Evolutionary conservation across 108 stramenopile genomes (phyloP).

Genomic region (Nitzschia sp.): DNA sequence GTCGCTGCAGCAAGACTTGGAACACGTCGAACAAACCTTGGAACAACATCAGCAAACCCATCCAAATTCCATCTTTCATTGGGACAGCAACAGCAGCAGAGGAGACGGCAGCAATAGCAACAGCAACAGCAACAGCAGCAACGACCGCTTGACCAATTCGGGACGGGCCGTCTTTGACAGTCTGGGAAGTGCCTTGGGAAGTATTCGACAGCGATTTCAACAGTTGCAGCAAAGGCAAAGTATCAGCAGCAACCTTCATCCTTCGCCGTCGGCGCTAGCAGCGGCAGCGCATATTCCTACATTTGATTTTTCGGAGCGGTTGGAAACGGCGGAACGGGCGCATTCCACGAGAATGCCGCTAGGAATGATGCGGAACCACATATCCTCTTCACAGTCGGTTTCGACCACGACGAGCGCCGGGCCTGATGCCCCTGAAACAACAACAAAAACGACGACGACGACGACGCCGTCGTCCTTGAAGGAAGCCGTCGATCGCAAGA

Average conservation of each 20-base stretch:
- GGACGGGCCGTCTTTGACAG: slow-evolving; percentile 63
- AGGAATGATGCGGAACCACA: slow-evolving; percentile 31
- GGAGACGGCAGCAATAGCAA: not conserved
- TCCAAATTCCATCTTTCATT: not conserved
- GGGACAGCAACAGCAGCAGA: not conserved
- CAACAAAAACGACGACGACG: not conserved
- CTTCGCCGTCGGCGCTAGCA: too few relatives aligned
- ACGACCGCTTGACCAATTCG: not conserved
- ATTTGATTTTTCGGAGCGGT: slow-evolving; percentile 24
- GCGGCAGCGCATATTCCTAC: not conserved
- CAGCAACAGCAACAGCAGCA: not conserved
- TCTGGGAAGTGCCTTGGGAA: slow-evolving; percentile 47
- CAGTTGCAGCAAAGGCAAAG: slow-evolving; percentile 2
- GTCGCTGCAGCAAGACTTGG: slow-evolving; percentile 7
- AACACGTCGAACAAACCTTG: slow-evolving; percentile 2
- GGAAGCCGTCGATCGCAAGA: not conserved
- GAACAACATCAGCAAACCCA: slow-evolving; percentile 8
- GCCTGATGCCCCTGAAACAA: too few relatives aligned
- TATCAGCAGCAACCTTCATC: not conserved
- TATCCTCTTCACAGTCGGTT: not conserved
- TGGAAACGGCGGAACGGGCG: slow-evolving; percentile 51
- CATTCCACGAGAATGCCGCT: slow-evolving; percentile 61
- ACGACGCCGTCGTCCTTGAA: not conserved
- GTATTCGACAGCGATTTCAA: slow-evolving; percentile 44
- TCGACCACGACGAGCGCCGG: not conserved